These are phyloP conservation scores for Albizia julibrissin DNA, from an alignment of 306 rosid genomes.

Conservation along the genomic window DNA sequence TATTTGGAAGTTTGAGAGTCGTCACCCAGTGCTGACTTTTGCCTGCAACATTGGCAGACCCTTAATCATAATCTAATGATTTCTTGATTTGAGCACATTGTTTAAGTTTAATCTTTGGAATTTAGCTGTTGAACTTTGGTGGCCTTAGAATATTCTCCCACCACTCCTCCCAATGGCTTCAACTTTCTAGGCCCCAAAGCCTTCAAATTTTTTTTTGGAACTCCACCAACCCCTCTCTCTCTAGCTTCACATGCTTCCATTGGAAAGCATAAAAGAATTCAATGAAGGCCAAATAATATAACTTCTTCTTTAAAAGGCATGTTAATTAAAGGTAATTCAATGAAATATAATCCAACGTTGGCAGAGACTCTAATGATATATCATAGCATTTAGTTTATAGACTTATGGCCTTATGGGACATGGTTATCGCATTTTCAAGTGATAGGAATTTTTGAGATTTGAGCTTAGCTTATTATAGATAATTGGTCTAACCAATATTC, in stretches of 20 bases:
- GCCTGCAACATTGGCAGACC: slow-evolving; percentile 40
- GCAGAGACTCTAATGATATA: neutral
- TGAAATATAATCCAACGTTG: no score
- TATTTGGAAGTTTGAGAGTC: slow-evolving; percentile 85
- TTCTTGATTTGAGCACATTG: slow-evolving; percentile 58
- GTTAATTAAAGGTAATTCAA: neutral
- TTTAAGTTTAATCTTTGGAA: slow-evolving; percentile 71
- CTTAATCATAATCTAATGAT: slow-evolving; percentile 95
- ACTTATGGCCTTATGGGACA: neutral
- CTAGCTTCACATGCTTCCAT: slow-evolving; percentile 8
- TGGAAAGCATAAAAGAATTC: slow-evolving; percentile 20
- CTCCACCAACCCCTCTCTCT: slow-evolving; percentile 37
- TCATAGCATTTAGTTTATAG: neutral
- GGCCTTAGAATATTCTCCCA: slow-evolving; percentile 73
- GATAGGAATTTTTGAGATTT: neutral
- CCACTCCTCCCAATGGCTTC: slow-evolving; percentile 48
- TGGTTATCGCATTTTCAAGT: neutral
- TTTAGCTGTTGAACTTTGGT: slow-evolving; percentile 80
- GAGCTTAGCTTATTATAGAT: neutral
- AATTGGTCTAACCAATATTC: neutral
- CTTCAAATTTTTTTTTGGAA: slow-evolving; percentile 6
- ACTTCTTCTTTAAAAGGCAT: neutral
- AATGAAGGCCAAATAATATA: neutral
- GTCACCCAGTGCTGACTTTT: slow-evolving; percentile 89
- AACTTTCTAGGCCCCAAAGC: slow-evolving; percentile 66